Evolutionary conservation across 768 basidiomycete species (phyloP).

Genomic region (Leucocoprinus leucothites): DNA sequence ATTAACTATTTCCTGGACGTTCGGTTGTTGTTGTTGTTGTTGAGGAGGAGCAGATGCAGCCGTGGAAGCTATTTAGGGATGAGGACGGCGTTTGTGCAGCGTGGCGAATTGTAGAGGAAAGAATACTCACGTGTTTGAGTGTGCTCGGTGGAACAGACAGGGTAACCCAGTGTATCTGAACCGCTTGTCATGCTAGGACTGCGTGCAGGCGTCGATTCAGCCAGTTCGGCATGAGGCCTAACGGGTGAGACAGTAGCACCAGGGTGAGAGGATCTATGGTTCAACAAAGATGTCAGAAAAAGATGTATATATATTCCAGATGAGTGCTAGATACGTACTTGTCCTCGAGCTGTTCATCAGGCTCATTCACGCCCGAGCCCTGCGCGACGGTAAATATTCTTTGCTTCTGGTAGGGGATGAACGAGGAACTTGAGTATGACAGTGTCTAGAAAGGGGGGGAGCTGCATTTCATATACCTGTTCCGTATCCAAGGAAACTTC

Average conservation of each 20-base stretch:
- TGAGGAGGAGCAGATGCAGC: no score
- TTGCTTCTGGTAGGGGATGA: not conserved
- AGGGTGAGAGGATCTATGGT: not conserved
- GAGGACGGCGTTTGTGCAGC: no score
- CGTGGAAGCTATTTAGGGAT: no score
- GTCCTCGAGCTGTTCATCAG: not conserved
- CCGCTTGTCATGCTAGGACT: no score
- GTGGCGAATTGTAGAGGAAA: no score
- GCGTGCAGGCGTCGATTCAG: no score
- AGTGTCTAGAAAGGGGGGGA: not conserved
- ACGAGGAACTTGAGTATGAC: not conserved
- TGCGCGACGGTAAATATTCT: not conserved
- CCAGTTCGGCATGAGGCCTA: no score
- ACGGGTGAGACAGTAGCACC: not conserved
- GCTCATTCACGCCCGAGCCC: not conserved
- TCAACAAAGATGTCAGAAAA: not conserved
- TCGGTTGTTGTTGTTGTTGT: no score
- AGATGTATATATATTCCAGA: not conserved
- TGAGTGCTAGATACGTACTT: not conserved
- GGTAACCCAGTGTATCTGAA: no score
- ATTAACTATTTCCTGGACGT: no score
- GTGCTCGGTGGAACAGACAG: no score
- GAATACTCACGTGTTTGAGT: no score
- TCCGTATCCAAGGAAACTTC: conserved; percentile 24
- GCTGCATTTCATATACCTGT: not conserved